A percentile compares a stretch with the other conserved stretches of the same genome.
Conservation (phyloP, 1,284 basidiomycete species). For the Puccinia horiana region DNA sequence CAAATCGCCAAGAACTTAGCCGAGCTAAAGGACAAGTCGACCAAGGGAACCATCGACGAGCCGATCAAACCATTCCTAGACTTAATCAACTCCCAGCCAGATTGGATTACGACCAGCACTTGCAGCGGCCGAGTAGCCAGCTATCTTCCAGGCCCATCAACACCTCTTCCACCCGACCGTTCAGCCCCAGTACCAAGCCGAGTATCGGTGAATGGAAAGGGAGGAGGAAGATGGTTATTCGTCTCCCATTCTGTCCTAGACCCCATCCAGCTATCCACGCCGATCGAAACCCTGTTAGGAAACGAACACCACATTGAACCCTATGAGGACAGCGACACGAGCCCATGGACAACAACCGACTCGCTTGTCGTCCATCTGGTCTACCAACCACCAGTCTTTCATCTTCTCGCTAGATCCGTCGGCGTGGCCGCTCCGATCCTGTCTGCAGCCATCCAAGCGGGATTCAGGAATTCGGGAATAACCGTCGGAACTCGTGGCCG, state of each 20-base stretch:
- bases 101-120: conserved; percentile 43
- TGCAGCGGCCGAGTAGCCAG: conserved; percentile 36
- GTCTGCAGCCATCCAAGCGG: conserved; percentile 14
- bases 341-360: not conserved
- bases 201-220: conserved; percentile 36
- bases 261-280: not conserved
- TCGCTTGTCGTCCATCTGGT: conserved; percentile 18
- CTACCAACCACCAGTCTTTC: conserved; percentile 41
- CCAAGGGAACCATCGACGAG: conserved; percentile 42
- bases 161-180: too few species aligned
- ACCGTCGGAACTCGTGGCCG: conserved; percentile 29
- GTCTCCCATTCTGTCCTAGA: conserved; percentile 28
- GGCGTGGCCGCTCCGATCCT: conserved; percentile 5
- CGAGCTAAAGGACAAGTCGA: conserved; percentile 39
- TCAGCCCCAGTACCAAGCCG: not conserved
- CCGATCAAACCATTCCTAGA: conserved; percentile 27
- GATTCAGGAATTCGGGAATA: conserved; percentile 42
- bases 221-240: conserved; percentile 39
- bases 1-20: conserved; percentile 21
- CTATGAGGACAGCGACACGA: not conserved
- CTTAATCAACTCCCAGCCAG: conserved; percentile 40
- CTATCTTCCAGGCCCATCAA: conserved; percentile 24
- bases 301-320: not conserved
- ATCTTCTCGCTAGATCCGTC: conserved; percentile 29
- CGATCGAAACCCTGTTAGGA: conserved; percentile 29